Evolutionary conservation across 2,329 filamentous ascomycete species (phyloP), one percentile per base, ranked within the genome.

Genomic region (Zasmidium cellare): DNA sequence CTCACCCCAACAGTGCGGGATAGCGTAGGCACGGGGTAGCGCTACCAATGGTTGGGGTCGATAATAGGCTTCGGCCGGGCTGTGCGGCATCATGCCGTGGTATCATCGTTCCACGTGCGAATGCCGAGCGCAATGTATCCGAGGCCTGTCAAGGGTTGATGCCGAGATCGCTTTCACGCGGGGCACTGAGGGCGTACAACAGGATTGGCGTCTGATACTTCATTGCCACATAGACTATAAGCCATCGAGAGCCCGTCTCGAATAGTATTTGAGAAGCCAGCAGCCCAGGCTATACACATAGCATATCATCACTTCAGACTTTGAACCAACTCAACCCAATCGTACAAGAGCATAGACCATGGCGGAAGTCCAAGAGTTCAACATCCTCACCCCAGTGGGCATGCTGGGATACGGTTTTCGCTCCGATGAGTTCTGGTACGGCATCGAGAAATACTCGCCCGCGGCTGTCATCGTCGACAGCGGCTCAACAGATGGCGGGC

Each of bases 331-430:
- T 19, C 54, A 12, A 16, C 38, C 5, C 25, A 28, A 28, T 5
- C 25, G 25, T 11, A 28, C 11, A 28, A 6, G 16, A 9, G 6
- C 35, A 41, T 14, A 6, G 19, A 28, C 25, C 48, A 54, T 49
- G 46, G 35, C 51, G 16, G 23, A 44, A 12, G 35, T 35, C n/a
- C 53, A 54, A 28, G 45, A 47, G 19, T 59, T 63, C 59, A 59
- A 51, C 24, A 72, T 72, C 52, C 56, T 73, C 14, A 73, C 71
- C 0, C 71, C 71, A 1, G 71, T 69, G 53, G 70, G 66, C 52
- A 73, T 72, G 66, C 68, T 73, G 12, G 71, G 71, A 52, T 72
- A 73, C 47, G 71, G 71, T 24, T 73, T 66, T 61, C 60, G 64
- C 25, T 41, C 52, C 3, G 70, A 69, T 3, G 63, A 71, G 16